Percentiles rank a stretch among this genome's conserved stretches.
Conservation (phyloP, 305 asterid species). For the Plantago rigida region DNA sequence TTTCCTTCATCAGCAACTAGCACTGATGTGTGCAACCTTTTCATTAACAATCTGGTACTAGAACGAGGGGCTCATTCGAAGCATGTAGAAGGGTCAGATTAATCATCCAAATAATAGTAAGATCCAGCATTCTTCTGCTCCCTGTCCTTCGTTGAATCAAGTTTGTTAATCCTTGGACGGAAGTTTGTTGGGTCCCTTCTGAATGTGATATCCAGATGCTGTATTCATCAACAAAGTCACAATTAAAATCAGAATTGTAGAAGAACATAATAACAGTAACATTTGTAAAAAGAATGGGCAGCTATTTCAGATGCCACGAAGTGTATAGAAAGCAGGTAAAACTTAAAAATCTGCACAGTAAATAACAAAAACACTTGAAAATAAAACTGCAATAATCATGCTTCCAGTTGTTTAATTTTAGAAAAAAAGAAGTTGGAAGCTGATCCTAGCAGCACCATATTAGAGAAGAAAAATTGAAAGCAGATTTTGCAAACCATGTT, state of each 20-base stretch:
- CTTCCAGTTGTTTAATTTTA: background rate
- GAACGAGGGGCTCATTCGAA: conserved; percentile 20
- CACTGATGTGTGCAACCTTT: conserved; percentile 6
- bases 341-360: too few relatives aligned
- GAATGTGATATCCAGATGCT: conserved; percentile 91
- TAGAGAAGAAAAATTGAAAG: too few relatives aligned
- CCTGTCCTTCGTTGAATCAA: conserved; percentile 81
- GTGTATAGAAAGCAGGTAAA: too few relatives aligned
- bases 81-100: conserved; percentile 18
- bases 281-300: background rate
- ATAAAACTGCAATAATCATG: too few relatives aligned
- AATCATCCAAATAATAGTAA: conserved; percentile 79
- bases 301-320: too few relatives aligned
- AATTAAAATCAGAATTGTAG: conserved; percentile 8
- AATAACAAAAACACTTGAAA: too few relatives aligned
- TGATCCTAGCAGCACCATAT: too few relatives aligned
- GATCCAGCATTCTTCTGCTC: conserved; percentile 89
- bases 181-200: conserved; percentile 87
- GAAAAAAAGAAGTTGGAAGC: background rate
- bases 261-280: background rate
- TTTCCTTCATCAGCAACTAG: too few relatives aligned
- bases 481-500: too few relatives aligned
- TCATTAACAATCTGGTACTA: conserved; percentile 22
- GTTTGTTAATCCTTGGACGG: conserved; percentile 84
- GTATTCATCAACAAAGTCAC: conserved; percentile 27